A percentile compares a stretch with the other conserved stretches of the same genome.
These are phyloP conservation scores for Tranzscheliella williamsii DNA, from an alignment of 1,284 basidiomycete genomes.

Conservation along the genomic window DNA sequence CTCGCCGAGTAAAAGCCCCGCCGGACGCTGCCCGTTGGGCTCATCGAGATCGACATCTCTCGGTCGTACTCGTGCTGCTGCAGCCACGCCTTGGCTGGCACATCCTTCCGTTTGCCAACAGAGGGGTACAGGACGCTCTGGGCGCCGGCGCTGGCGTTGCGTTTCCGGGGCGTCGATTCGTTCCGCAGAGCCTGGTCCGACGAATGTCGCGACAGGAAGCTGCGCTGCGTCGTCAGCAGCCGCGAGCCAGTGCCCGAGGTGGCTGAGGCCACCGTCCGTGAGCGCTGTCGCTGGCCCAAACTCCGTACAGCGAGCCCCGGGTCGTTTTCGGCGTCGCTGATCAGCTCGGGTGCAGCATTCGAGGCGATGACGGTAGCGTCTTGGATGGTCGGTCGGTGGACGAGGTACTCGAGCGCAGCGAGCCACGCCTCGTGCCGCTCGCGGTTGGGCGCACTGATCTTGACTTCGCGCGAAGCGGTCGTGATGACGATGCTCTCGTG, in stretches of 20 bases:
- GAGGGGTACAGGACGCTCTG: constrained; percentile 63
- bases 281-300: constrained; percentile 16
- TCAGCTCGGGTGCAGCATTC: constrained; percentile 19
- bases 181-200: constrained; percentile 55
- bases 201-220: constrained; percentile 49
- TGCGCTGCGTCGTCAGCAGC: constrained; percentile 54
- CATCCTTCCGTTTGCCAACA: constrained; percentile 79
- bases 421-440: constrained; percentile 97
- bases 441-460: constrained; percentile 89
- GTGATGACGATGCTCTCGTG: constrained; percentile 90
- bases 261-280: constrained; percentile 1
- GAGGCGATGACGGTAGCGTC: constrained; percentile 36
- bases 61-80: constrained; percentile 44
- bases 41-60: constrained; percentile 25
- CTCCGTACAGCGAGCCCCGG: constrained; percentile 13
- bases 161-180: constrained; percentile 71
- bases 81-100: constrained; percentile 84
- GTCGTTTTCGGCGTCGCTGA: constrained; percentile 24
- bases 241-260: constrained; percentile 1
- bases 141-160: constrained; percentile 68
- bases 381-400: constrained; percentile 34
- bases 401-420: constrained; percentile 63
- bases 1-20: constrained; percentile 16
- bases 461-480: constrained; percentile 92
- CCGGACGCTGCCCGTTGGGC: constrained; percentile 22